phyloP scores from a whole-genome alignment of 2,329 filamentous ascomycete species.

The Teratosphaeria viscida region DNA sequence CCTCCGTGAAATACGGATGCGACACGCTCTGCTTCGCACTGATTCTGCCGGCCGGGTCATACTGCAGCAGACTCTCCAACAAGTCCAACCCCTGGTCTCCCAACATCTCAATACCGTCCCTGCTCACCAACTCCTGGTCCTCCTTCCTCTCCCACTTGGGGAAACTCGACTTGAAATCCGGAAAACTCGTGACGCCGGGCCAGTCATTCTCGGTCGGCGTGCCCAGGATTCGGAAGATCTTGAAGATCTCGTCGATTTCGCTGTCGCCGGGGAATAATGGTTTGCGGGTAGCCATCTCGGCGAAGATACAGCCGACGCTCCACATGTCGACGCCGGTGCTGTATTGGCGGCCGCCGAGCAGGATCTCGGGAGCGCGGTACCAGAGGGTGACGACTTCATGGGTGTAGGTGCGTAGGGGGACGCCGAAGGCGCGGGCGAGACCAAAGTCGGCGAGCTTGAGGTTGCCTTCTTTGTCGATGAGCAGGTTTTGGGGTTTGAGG shows the following conservation, averaged over 20 bases:
- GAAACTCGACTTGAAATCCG: constrained; percentile 86
- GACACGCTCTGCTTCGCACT: constrained; percentile 79
- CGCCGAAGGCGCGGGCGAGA: constrained; percentile 79
- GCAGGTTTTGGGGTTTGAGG: constrained; percentile 80
- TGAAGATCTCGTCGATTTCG: constrained; percentile 90
- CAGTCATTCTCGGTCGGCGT: constrained; percentile 73
- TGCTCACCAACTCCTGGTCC: constrained; percentile 55
- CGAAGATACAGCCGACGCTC: constrained; percentile 89
- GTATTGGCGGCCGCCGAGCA: constrained; percentile 83
- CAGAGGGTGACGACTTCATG: constrained; percentile 91
- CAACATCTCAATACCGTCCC: constrained; percentile 39
- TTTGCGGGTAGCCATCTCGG: constrained; percentile 92
- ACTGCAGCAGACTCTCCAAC: constrained; percentile 63
- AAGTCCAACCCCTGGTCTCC: constrained; percentile 63
- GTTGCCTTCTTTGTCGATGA: constrained; percentile 79
- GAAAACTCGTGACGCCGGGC: constrained; percentile 90
- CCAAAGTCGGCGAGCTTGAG: constrained; percentile 87
- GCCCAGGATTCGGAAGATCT: constrained; percentile 74
- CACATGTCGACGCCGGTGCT: constrained; percentile 94
- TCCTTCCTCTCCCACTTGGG: constrained; percentile 77
- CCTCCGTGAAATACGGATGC: constrained; percentile 63
- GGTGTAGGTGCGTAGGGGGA: constrained; percentile 82
- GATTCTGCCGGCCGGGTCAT: constrained; percentile 76
- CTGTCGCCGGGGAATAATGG: constrained; percentile 87
- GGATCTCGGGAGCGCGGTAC: constrained; percentile 85